A percentile compares a stretch with the other conserved stretches of the same genome.
Evolutionary conservation across 108 stramenopile genomes (phyloP).

Genomic region (Nitzschia sp.): DNA sequence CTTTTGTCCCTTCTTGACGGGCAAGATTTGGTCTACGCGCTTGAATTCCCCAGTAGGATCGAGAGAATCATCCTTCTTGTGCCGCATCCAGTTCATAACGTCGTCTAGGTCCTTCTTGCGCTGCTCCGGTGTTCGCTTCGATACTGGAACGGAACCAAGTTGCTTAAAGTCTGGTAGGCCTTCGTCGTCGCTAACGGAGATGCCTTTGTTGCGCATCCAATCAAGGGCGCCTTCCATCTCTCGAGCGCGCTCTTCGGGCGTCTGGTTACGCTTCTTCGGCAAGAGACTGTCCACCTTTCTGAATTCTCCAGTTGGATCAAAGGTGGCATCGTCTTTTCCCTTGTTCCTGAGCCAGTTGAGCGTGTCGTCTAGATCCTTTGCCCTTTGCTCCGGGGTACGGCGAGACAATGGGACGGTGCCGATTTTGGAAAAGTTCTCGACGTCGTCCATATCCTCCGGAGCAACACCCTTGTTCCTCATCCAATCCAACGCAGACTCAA

Average conservation of each 20-base stretch:
- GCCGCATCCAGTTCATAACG: constrained; percentile 17
- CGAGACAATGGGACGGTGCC: constrained; percentile 17
- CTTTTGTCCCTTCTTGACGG: constrained; percentile 14
- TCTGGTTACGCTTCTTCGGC: constrained; percentile 9
- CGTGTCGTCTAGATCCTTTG: constrained; percentile 17
- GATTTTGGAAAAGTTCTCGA: not conserved
- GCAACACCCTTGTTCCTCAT: constrained; percentile 21
- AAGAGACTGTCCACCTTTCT: constrained; percentile 20
- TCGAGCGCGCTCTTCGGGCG: constrained; percentile 22
- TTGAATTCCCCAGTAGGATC: constrained; percentile 13
- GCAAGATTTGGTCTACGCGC: constrained; percentile 17
- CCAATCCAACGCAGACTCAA: constrained; percentile 44
- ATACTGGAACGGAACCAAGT: constrained; percentile 12
- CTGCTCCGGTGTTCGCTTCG: constrained; percentile 21
- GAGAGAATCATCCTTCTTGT: not conserved
- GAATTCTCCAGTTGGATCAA: constrained; percentile 22
- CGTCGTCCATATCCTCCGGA: constrained; percentile 19
- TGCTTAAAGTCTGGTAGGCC: constrained; percentile 6
- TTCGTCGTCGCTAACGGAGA: constrained; percentile 14
- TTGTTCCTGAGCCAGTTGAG: constrained; percentile 25
- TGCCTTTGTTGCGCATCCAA: constrained; percentile 38
- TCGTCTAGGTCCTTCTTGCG: constrained; percentile 11
- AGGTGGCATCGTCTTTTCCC: not conserved
- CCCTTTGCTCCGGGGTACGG: constrained; percentile 23
- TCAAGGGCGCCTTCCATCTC: constrained; percentile 43